Base-by-base conservation (phyloP, 805 yeast genomes). In the Metschnikowia similis region DNA sequence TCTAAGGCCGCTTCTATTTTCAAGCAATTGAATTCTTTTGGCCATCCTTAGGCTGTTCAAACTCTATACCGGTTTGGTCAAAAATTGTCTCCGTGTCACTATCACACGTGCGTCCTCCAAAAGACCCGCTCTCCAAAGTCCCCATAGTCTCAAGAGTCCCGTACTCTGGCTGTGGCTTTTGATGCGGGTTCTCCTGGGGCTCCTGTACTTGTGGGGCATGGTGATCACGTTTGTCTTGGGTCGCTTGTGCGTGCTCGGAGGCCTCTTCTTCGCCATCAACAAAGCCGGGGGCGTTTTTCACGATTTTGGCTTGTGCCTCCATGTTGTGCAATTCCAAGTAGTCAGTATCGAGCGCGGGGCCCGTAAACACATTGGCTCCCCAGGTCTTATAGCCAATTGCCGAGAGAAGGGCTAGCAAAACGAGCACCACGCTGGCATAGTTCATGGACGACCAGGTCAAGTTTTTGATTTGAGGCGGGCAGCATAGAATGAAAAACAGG, bases 371-470 rank as follows among this genome's bases (percentile, higher is more conserved):
- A 13, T 69, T 53, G 30, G 67, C 71, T 1, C 92, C 94, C 87
- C 89, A 87, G 8, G 69, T 59, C 45, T 70, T 69, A 66, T 81
- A 87, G n/a, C 76, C 74, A 4, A 80, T 51, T 0, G 75, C 53
- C 0, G 85, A 79, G 36, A 83, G 72, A 1, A 70, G 56, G 0
- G 79, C 55, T n/a, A 81, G 67, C 1, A 74, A 55, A 0, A 72
- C 53, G 54, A 85, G 80, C 3, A 87, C 90, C 8, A 78, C 76
- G n/a, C 82, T 65, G 0, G 95, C 89, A 58, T 81, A 82, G 60
- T 82, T 82, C 85, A 82, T 81, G 38, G 62, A 55, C 39, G 49
- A 41, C 71, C 75, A 67, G 42, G 71, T 57, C 30, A 73, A 50
- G 43, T 65, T 53, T 52, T 66, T 69, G 45, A 85, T 70, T 44